Conservation (phyloP, 441 rosid genomes). For the Pelargonium citronellum region DNA sequence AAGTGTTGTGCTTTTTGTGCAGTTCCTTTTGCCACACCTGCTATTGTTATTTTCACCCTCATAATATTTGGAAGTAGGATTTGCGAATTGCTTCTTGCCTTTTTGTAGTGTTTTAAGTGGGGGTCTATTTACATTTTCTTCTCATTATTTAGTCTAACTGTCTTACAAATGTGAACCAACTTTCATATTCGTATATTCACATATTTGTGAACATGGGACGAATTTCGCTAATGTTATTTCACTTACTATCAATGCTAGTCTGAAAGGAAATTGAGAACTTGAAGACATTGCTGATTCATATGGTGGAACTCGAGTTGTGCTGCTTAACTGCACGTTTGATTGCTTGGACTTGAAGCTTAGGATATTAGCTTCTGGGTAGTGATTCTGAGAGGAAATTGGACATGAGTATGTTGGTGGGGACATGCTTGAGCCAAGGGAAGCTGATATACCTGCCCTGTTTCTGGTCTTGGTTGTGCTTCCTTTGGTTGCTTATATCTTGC, state of each 20-base stretch:
- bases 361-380: constrained; percentile 25
- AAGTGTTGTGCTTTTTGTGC: no score
- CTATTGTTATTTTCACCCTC: no score
- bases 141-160: no score
- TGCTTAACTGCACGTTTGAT: constrained; percentile 18
- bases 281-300: not conserved
- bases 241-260: not conserved
- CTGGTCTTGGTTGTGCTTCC: constrained; percentile 82
- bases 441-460: constrained; percentile 65
- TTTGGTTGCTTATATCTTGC: constrained; percentile 57
- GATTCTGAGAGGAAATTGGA: constrained; percentile 36
- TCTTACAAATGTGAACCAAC: no score
- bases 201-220: no score
- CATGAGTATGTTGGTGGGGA: constrained; percentile 70
- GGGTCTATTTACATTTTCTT: no score
- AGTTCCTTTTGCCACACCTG: no score
- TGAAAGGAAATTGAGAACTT: not conserved
- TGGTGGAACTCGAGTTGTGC: constrained; percentile 1
- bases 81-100: no score
- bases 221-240: no score
- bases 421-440: constrained; percentile 95
- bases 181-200: no score
- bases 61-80: no score
- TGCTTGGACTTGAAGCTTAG: constrained; percentile 28
- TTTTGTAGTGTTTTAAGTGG: no score